phyloP scores from a whole-genome alignment of 768 basidiomycete species.

The Amanita exitialis region DNA sequence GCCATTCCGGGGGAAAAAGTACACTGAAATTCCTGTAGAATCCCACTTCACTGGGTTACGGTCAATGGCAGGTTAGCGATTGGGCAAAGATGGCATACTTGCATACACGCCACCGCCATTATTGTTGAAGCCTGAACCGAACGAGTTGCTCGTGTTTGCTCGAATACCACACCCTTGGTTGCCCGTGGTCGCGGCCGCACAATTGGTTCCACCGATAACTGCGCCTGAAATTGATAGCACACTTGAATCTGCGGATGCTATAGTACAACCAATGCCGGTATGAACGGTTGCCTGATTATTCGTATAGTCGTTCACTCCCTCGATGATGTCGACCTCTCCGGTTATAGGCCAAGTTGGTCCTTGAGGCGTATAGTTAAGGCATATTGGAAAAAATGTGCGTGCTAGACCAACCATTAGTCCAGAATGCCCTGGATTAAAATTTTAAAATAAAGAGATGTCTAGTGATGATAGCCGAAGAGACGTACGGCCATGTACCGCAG shows the following conservation, averaged over 20 bases:
- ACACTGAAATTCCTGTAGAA: conserved; percentile 62
- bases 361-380: conserved; percentile 28
- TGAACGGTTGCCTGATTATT: conserved; percentile 79
- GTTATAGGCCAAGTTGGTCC: conserved; percentile 56
- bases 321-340: conserved; percentile 80
- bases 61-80: neutral
- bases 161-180: conserved; percentile 82
- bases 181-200: conserved; percentile 55
- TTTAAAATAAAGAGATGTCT: neutral
- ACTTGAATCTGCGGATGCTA: conserved; percentile 37
- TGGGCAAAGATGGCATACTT: conserved; percentile 41
- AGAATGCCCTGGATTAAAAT: conserved; percentile 28
- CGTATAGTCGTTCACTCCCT: conserved; percentile 75
- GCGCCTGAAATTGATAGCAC: conserved; percentile 49
- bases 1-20: conserved; percentile 67
- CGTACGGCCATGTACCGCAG: conserved; percentile 78
- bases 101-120: conserved; percentile 85
- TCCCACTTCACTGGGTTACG: conserved; percentile 65
- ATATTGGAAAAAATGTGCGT: conserved; percentile 15
- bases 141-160: conserved; percentile 47
- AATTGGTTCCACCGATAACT: conserved; percentile 63
- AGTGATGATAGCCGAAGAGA: conserved; percentile 9
- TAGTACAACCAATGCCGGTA: conserved; percentile 59
- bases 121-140: conserved; percentile 81
- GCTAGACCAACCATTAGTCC: conserved; percentile 31